phyloP scores from a whole-genome alignment of 2,329 filamentous ascomycete species.

The Ascochyta clinopodiicola region DNA sequence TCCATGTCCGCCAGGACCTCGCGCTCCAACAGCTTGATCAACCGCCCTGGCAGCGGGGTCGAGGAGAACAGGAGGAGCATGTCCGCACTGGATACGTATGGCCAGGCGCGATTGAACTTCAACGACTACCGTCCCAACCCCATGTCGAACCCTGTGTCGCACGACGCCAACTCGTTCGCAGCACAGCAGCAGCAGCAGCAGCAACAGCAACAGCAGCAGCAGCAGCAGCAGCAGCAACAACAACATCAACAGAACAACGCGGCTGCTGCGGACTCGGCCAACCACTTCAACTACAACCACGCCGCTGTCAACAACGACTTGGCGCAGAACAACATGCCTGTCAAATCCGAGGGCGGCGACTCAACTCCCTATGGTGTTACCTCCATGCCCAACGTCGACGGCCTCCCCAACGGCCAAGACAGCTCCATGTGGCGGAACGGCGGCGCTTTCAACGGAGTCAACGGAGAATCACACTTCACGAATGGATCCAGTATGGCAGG shows the following conservation, averaged over 20 bases:
- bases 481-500: conserved; percentile 54
- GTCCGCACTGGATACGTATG: conserved; percentile 43
- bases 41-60: conserved; percentile 46
- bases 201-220: not conserved
- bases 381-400: conserved; percentile 45
- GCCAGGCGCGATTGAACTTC: conserved; percentile 42
- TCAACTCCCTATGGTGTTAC: conserved; percentile 42
- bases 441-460: conserved; percentile 52
- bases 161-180: conserved; percentile 33
- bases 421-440: conserved; percentile 52
- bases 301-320: conserved; percentile 40
- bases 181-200: conserved; percentile 33
- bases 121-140: conserved; percentile 46
- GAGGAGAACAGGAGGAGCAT: conserved; percentile 48
- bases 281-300: conserved; percentile 45
- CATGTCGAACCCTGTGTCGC: conserved; percentile 36
- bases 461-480: conserved; percentile 54
- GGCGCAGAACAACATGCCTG: conserved; percentile 43
- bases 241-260: conserved; percentile 22
- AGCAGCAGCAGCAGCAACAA: conserved; percentile 1
- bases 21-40: conserved; percentile 57
- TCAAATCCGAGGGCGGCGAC: conserved; percentile 43
- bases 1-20: conserved; percentile 57
- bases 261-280: conserved; percentile 28
- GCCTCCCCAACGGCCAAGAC: conserved; percentile 46